Evolutionary conservation across 345 rosid genomes (phyloP), one percentile per base, ranked within the genome.

Genomic region (Rhizophora apiculata): DNA sequence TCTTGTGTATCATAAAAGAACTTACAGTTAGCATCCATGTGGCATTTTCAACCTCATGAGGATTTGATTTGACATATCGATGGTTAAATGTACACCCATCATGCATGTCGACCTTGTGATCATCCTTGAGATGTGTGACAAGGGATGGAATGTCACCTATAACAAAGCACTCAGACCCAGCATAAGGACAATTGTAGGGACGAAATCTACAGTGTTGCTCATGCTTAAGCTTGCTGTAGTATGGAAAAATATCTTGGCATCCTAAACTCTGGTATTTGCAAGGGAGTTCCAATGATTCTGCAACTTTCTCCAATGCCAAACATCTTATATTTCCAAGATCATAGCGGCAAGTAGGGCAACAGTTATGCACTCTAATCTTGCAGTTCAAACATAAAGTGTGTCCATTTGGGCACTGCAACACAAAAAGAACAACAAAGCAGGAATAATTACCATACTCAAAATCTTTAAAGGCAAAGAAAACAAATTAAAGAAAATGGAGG

Each of bases 21-120:
- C 89, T 84, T 80, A 89, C 94, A 0, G 94, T 88, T 20, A 89
- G 81, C 96, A 89, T 88, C 94, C 89, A 85, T 34, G 91, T 88
- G 62, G 90, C 89, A 64, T 90, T 88, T 76, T 92, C 96, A 43
- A 88, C 89, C 70, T 92, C 92, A 60, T 85, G 84, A 21, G 91
- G 92, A 73, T 92, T 85, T n/a, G 87, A 82, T 75, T 92, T 91
- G 61, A 92, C 96, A 65, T 92, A 92, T 61, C 87, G 84, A 55
- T 89, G 94, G 77, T 85, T 87, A 73, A 92, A 92, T 66, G 89
- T 79, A 75, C 88, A 79, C n/a, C 98, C 96, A 74, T 86, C 83
- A 67, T 86, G 88, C 91, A 87, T 88, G 76, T 90, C 93, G 13
- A 90, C 90, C 78, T 87, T 84, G 82, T 90, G 98, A 66, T 90